Evolutionary conservation across 371 early-diverging fungal genomes (phyloP).

Genomic region (Apophysomyces trapeziformis): DNA sequence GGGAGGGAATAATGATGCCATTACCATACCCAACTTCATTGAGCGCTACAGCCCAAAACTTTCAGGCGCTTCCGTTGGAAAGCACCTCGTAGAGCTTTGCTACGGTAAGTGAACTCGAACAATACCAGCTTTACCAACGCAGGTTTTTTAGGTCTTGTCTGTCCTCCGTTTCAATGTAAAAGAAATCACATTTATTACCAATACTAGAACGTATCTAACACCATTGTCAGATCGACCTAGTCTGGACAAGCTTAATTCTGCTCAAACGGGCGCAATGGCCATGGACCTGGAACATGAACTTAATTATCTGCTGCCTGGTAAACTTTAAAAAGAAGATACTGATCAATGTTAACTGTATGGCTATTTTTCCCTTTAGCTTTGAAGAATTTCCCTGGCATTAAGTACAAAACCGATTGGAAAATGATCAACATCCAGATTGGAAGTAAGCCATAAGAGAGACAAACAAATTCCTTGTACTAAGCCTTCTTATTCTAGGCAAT

Average conservation of each 20-base stretch:
- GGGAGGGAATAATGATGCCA: conserved; percentile 27
- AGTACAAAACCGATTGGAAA: conserved; percentile 21
- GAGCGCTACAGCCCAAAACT: conserved; percentile 24
- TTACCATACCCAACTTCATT: conserved; percentile 27
- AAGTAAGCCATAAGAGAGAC: conserved; percentile 10
- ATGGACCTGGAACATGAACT: conserved; percentile 26
- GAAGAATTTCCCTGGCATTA: conserved; percentile 16
- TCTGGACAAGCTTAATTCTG: conserved; percentile 28
- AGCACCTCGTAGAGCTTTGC: conserved; percentile 28
- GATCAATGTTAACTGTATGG: not conserved
- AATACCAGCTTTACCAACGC: not conserved
- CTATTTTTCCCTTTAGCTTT: not conserved
- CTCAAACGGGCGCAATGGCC: conserved; percentile 29
- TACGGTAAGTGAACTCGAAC: conserved; percentile 13
- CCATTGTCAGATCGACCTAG: conserved; percentile 19
- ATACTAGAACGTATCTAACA: too few relatives aligned
- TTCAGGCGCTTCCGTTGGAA: conserved; percentile 24
- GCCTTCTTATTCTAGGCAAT: conserved; percentile 12
- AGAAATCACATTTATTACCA: too few relatives aligned
- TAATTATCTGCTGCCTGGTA: conserved; percentile 26
- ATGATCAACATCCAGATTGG: conserved; percentile 23
- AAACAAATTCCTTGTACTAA: too few relatives aligned
- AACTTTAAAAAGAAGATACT: not conserved
- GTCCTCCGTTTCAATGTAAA: conserved; percentile 11
- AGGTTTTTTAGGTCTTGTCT: not conserved